Conservation (phyloP, 2,329 filamentous ascomycete species). For the Monilinia fructicola region DNA sequence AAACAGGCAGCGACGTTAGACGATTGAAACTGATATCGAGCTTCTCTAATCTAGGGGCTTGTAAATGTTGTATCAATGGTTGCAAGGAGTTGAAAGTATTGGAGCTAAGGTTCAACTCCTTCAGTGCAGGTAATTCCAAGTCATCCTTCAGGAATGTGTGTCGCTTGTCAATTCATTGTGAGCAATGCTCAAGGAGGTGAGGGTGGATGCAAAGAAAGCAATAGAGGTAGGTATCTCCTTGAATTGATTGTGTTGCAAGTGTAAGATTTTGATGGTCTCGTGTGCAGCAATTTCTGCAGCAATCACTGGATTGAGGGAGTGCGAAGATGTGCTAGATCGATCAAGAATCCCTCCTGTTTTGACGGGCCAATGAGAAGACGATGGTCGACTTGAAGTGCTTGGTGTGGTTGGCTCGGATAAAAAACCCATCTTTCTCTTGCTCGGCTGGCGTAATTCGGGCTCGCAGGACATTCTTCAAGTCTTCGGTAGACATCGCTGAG, state of each 20-base stretch:
- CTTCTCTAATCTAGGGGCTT: slow-evolving; percentile 72
- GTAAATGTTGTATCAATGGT: slow-evolving; percentile 63
- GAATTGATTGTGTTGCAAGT: slow-evolving; percentile 77
- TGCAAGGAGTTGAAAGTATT: slow-evolving; percentile 72
- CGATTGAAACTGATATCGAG: slow-evolving; percentile 82
- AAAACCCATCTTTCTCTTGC: slow-evolving; percentile 29
- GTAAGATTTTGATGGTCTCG: slow-evolving; percentile 56
- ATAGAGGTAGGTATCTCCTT: slow-evolving; percentile 67
- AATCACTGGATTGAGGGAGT: slow-evolving; percentile 57
- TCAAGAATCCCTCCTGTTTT: slow-evolving; percentile 58
- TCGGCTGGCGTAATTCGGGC: slow-evolving; percentile 60
- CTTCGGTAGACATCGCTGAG: slow-evolving; percentile 73
- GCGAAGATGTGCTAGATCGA: slow-evolving; percentile 64
- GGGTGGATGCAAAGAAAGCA: slow-evolving; percentile 65
- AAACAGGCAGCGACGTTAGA: slow-evolving; percentile 65
- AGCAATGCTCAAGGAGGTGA: slow-evolving; percentile 72
- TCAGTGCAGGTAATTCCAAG: slow-evolving; percentile 70
- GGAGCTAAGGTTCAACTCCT: slow-evolving; percentile 71
- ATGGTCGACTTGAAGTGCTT: slow-evolving; percentile 22
- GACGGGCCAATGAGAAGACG: slow-evolving; percentile 38
- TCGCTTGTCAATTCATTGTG: slow-evolving; percentile 70
- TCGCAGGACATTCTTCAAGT: slow-evolving; percentile 73
- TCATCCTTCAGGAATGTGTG: slow-evolving; percentile 62
- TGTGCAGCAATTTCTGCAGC: slow-evolving; percentile 55
- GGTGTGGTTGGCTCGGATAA: slow-evolving; percentile 37